A percentile compares a stretch with the other conserved stretches of the same genome.
phyloP scores from a whole-genome alignment of 257 asterid genomes.

The Misopates orontium region DNA sequence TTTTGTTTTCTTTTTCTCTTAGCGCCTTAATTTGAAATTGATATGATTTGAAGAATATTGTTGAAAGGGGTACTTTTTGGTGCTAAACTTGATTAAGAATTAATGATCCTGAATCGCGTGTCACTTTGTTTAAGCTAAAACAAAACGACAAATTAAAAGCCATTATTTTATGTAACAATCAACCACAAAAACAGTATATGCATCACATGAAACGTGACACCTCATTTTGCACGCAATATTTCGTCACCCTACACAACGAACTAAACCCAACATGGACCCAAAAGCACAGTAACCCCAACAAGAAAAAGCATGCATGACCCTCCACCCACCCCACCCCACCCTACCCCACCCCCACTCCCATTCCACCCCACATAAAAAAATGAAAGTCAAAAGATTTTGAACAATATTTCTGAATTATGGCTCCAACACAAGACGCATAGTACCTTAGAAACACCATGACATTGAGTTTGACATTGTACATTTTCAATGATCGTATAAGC shows the following conservation, averaged over 20 bases:
- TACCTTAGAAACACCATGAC: neutral
- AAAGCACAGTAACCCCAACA: conserved; percentile 5
- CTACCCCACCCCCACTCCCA: conserved; percentile 2
- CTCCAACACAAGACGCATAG: neutral
- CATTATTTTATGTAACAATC: conserved; percentile 2
- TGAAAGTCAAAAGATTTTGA: neutral
- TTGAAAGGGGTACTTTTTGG: neutral
- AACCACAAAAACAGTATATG: conserved; percentile 6
- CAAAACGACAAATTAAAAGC: neutral
- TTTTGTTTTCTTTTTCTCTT: neutral
- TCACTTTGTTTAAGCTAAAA: conserved; percentile 1
- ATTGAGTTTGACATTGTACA: too few relatives aligned
- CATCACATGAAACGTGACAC: conserved; percentile 15
- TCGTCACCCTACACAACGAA: conserved; percentile 58
- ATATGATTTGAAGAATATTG: neutral
- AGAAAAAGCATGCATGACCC: conserved; percentile 19
- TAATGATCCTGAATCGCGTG: conserved; percentile 2
- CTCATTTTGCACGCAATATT: conserved; percentile 27
- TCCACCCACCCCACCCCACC: conserved; percentile 4
- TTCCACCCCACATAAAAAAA: neutral
- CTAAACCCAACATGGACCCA: conserved; percentile 29
- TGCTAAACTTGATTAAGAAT: neutral
- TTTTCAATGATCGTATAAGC: too few relatives aligned
- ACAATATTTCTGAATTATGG: neutral
- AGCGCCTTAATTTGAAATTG: conserved; percentile 11